Base-by-base conservation (phyloP, 306 rosid genomes). In the Carpinus fangiana region DNA sequence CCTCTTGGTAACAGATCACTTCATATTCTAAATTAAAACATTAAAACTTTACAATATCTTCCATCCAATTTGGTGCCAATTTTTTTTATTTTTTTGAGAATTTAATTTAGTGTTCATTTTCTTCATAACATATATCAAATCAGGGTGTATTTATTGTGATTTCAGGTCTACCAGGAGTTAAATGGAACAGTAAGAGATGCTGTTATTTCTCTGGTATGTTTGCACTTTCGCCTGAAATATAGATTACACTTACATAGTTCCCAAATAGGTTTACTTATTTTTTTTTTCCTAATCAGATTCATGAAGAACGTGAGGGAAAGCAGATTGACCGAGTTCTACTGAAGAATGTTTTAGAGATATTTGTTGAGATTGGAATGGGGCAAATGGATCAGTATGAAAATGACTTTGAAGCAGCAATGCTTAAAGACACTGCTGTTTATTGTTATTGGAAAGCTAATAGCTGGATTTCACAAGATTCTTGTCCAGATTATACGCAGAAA, bases 81-180 rank as follows among this genome's bases (percentile, higher is more conserved):
- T 16, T 66, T 52, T 14, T 7, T 28, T 47, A 8, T 9, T 47
- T 3, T 48, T 48, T 48, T 48, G 3, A 48, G 3, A 12, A 48
- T 48, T 16, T 16, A 48, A 48, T 48, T 3, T 4, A 8, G n/a
- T 38, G 28, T 38, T 57, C 51, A 14, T 71, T 20, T 70, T 57
- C 51, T 12, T 21, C 11, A 3, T 36, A 2, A 7, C 14, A 10
- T 5, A n/a, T 20, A 21, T 14, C 28, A 61, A 11, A 60, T 68
- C 36, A 28, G 70, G 4, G 67, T 0, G 46, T 26, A 6, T 73
- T 28, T 13, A 13, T 73, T 78, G 41, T 84, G 74, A 50, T 78
- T 78, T 84, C 88, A 91, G 93, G 91, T 93, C 51, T 87, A 81
- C 71, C 86, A 68, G 72, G 94, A 90, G 73, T 72, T 91, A 76